Conservation (phyloP, 2,329 filamentous ascomycete genomes). For the Spiromastix sp. region DNA sequence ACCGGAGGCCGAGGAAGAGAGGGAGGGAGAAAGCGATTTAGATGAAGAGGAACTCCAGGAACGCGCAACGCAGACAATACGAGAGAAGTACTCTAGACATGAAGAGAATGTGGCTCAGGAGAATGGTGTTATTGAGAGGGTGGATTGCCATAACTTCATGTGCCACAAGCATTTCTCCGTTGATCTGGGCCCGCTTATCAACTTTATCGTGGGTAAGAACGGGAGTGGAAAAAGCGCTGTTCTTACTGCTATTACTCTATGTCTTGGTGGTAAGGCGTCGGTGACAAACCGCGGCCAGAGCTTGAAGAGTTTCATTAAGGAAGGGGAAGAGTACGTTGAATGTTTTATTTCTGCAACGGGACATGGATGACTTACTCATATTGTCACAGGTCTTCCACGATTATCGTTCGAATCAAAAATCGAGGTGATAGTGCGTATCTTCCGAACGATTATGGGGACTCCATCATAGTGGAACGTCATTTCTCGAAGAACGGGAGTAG, state of each 20-base stretch:
- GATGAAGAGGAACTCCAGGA: conserved; percentile 39
- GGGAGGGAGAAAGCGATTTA: not conserved
- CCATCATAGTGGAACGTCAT: conserved; percentile 82
- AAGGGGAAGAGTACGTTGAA: conserved; percentile 59
- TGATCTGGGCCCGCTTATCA: conserved; percentile 84
- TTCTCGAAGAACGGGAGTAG: conserved; percentile 67
- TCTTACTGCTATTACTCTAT: conserved; percentile 83
- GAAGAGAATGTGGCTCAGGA: conserved; percentile 67
- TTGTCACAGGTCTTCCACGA: conserved; percentile 41
- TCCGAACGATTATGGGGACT: conserved; percentile 68
- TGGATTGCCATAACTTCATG: conserved; percentile 92
- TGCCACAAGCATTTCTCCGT: conserved; percentile 77
- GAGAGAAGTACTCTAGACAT: conserved; percentile 38
- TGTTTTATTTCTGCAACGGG: too few species aligned
- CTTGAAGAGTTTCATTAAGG: conserved; percentile 83
- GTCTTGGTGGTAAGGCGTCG: conserved; percentile 87
- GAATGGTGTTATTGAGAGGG: conserved; percentile 76
- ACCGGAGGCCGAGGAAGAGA: conserved; percentile 10
- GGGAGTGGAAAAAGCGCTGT: conserved; percentile 97
- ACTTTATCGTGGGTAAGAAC: conserved; percentile 96
- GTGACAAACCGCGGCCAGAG: conserved; percentile 86
- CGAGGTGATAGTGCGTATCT: conserved; percentile 75
- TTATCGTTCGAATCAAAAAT: conserved; percentile 86
- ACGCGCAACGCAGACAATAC: conserved; percentile 54
- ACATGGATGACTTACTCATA: too few species aligned